These are phyloP conservation scores for Fusarium setosum DNA, from an alignment of 2,329 filamentous ascomycete species.

Conservation along the genomic window DNA sequence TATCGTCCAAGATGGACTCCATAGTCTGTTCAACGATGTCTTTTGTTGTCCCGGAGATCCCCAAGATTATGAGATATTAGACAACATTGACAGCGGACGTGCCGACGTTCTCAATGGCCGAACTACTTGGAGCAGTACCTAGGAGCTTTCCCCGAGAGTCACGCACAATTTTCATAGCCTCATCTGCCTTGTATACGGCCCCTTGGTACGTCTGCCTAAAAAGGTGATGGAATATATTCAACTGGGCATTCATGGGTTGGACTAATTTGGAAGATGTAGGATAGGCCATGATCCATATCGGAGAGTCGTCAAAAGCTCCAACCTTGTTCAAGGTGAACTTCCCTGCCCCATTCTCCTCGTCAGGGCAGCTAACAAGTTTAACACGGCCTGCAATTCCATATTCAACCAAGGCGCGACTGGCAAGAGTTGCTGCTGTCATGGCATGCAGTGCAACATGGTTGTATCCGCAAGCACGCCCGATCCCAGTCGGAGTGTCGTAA, in stretches of 20 bases:
- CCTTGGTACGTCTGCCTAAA: not conserved
- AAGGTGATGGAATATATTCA: not conserved
- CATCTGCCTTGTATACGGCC: not conserved
- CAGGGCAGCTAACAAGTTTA: not conserved
- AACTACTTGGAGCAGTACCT: not conserved
- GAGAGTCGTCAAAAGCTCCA: not conserved
- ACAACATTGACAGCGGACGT: not conserved
- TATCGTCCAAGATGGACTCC: not conserved
- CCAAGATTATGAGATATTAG: not conserved
- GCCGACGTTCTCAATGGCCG: not conserved
- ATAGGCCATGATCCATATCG: not conserved
- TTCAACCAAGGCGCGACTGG: not conserved
- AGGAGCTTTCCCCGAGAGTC: not conserved
- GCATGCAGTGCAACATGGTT: not conserved
- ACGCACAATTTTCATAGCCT: not conserved
- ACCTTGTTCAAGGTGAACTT: not conserved
- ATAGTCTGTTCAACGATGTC: not conserved
- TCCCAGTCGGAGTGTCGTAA: not conserved
- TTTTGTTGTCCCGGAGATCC: not conserved
- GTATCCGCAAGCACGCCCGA: not conserved
- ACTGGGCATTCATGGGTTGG: not conserved
- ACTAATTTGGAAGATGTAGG: not conserved
- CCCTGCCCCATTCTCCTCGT: not conserved
- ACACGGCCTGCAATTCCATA: not conserved
- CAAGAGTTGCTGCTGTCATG: not conserved